Conservation (phyloP, 345 rosid genomes). For the Turritis glabra region DNA sequence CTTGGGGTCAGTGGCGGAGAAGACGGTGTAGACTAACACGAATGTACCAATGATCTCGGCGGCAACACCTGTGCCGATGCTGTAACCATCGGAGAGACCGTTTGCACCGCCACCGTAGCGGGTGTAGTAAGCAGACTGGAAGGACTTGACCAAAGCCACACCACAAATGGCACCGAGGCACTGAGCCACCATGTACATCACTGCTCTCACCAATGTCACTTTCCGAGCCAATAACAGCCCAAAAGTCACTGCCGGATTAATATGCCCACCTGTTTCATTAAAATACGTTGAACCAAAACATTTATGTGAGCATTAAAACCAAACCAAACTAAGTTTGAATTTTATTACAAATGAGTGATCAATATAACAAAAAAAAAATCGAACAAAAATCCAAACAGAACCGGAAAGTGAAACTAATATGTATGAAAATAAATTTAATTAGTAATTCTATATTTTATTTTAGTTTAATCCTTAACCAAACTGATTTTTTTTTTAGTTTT, state of each 20-base stretch:
- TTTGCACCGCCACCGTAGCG: conserved; percentile 73
- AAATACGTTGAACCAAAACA: neutral
- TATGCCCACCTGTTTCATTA: conserved; percentile 62
- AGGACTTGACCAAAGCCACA: conserved; percentile 79
- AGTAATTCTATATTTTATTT: too few relatives aligned
- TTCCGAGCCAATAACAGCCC: conserved; percentile 75
- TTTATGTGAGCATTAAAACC: neutral
- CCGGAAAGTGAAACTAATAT: too few relatives aligned
- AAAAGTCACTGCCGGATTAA: conserved; percentile 90
- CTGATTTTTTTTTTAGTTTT: too few relatives aligned
- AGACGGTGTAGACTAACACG: conserved; percentile 40
- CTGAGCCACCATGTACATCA: conserved; percentile 80
- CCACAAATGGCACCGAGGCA: conserved; percentile 80
- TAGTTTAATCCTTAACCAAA: too few relatives aligned
- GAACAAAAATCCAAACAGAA: too few relatives aligned
- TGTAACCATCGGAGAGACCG: conserved; percentile 48
- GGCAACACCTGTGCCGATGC: conserved; percentile 57
- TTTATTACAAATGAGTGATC: neutral
- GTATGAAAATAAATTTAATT: too few relatives aligned
- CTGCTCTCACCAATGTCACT: conserved; percentile 69
- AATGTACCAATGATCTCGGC: conserved; percentile 87
- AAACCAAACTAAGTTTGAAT: neutral
- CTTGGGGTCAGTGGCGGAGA: conserved; percentile 47
- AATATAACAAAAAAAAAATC: too few relatives aligned
- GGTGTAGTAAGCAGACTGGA: conserved; percentile 58